Evolutionary conservation across 1,139 yeast genomes (phyloP).

Genomic region (Keqinozyma sinolaborantium): DNA sequence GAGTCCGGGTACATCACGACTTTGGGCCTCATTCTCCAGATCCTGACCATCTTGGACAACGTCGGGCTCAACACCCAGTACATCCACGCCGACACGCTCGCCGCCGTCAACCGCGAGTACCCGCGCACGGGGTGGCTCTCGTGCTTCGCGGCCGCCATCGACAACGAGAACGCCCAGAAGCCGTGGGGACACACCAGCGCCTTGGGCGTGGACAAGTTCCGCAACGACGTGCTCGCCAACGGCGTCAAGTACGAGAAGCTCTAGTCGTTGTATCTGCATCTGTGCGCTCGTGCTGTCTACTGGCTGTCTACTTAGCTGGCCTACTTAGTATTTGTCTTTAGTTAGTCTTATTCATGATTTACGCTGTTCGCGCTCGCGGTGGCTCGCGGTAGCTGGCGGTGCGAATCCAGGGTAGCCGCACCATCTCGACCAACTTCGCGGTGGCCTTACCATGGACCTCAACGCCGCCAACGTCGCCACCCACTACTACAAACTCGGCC

Average conservation of each 20-base stretch:
- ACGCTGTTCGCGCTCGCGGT: too few relatives aligned
- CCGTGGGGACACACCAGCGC: conserved; percentile 38
- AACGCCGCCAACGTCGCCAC: conserved; percentile 28
- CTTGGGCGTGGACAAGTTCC: conserved; percentile 30
- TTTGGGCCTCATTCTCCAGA: conserved; percentile 32
- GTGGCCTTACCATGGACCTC: neutral
- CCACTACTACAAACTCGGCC: conserved; percentile 29
- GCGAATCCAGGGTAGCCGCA: too few relatives aligned
- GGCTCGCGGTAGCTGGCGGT: too few relatives aligned
- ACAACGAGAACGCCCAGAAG: conserved; percentile 25
- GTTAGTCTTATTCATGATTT: too few relatives aligned
- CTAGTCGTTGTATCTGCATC: conserved; percentile 2
- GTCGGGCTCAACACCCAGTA: conserved; percentile 30
- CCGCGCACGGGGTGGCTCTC: conserved; percentile 30
- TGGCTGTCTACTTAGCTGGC: too few relatives aligned
- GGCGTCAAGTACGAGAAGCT: conserved; percentile 19
- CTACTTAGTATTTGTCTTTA: too few relatives aligned
- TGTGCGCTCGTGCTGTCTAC: too few relatives aligned
- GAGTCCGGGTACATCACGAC: conserved; percentile 32
- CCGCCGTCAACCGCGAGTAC: conserved; percentile 23
- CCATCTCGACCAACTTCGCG: too few relatives aligned
- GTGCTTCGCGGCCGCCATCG: conserved; percentile 35
- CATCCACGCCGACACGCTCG: conserved; percentile 28
- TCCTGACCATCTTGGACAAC: conserved; percentile 34
- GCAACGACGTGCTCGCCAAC: conserved; percentile 27